Base-by-base conservation (phyloP, 257 asterid species). In the Forsythia suspensa region DNA sequence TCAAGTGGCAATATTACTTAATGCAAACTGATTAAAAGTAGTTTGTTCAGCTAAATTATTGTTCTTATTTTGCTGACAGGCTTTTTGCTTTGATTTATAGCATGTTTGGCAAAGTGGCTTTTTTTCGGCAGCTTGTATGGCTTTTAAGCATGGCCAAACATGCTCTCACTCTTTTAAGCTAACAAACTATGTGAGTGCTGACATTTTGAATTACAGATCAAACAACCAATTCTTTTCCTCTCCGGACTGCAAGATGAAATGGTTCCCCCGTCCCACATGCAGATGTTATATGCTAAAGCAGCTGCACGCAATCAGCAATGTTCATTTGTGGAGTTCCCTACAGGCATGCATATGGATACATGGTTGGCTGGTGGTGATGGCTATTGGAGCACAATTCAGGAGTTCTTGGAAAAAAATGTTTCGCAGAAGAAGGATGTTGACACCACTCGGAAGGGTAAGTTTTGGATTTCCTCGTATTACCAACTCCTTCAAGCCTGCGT, bases 311-410 rank as follows among this genome's bases (percentile, higher is more conserved):
- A 95, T 75, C 82, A 38, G 37, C 91, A 80, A 29, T 96, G 97
- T 84, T 38, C 78, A 75, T 94, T 96, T 75, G 95, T 90, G 76
- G 95, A 89, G 68, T 96, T 96, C 79, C 96, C 97, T 36, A 89
- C 86, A 0, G 99, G 98, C 78, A 96, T 90, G 99, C 99, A 95
- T 84, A 95, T 95, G 99, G 95, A 95, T 87, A 95, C 98, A 46
- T 93, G 98, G 97, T 78, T 88, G 85, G 82, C 94, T 42, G 98
- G 98, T 75, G 98, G 99, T 79, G 98, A 93, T 78, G 92, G 68
- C 46, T 95, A 95, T 80, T 95, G 99, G 99, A 88, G 82, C 84
- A 88, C 97, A 42, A 81, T 95, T 86, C 93, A 81, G 77, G 91
- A 90, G 51, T 93, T 88, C 85, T 63, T 95, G 81, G 90, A 81